Conservation (phyloP, 768 basidiomycete species). For the Kwoniella dejecticola region DNA sequence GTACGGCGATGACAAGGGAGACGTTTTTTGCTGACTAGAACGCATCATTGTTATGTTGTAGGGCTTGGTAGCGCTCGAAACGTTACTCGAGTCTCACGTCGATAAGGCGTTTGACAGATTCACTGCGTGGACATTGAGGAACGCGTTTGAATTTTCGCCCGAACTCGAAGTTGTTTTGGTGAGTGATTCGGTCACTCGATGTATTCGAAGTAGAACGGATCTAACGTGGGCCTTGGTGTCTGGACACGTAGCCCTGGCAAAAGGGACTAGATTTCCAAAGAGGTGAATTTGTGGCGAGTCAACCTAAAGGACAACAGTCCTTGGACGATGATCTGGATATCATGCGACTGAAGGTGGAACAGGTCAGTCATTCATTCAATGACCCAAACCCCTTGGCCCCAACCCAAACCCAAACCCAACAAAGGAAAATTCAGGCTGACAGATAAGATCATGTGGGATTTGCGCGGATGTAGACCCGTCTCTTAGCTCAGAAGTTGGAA, state of each 20-base stretch:
- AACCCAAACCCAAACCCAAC: no score
- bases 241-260: conserved; percentile 59
- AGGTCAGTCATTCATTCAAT: conserved; percentile 66
- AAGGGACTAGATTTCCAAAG: conserved; percentile 67
- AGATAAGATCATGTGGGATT: no score
- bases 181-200: conserved; percentile 17
- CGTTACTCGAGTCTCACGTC: conserved; percentile 80
- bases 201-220: not conserved
- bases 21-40: no score
- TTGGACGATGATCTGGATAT: conserved; percentile 70
- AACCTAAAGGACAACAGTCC: conserved; percentile 59
- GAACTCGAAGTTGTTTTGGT: conserved; percentile 47
- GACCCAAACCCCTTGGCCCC: no score
- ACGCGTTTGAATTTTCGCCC: conserved; percentile 72
- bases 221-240: not conserved
- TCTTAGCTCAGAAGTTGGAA: conserved; percentile 63
- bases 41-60: conserved; percentile 60
- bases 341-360: conserved; percentile 67
- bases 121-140: conserved; percentile 83
- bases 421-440: no score
- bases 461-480: conserved; percentile 64
- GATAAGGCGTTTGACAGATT: conserved; percentile 91
- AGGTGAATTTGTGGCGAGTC: conserved; percentile 55
- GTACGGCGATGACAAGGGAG: no score
- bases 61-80: conserved; percentile 83